phyloP scores from a whole-genome alignment of 73 alveolate species.

The Paramecium biaurelia region DNA sequence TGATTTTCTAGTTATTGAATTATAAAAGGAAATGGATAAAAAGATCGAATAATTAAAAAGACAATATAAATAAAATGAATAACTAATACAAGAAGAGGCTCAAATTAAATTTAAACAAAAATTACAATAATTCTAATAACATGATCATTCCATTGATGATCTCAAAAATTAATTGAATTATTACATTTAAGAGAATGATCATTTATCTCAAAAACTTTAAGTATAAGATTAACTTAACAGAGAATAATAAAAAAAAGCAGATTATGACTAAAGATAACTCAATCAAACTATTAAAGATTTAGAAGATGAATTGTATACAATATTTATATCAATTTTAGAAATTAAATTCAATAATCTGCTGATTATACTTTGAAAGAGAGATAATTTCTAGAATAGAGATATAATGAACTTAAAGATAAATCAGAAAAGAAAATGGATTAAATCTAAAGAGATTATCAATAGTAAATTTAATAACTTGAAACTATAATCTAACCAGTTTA shows the following conservation, averaged over 20 bases:
- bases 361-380: conserved; percentile 45
- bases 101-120: conserved; percentile 13
- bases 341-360: conserved; percentile 21
- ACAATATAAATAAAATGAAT: neutral
- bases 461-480: neutral
- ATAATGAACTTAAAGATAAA: neutral
- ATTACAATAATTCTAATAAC: neutral
- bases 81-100: conserved; percentile 17
- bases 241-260: neutral
- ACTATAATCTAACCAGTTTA: neutral
- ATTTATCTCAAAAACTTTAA: neutral
- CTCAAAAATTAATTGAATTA: neutral
- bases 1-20: neutral
- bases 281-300: neutral
- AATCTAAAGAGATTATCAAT: neutral
- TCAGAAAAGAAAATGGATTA: conserved; percentile 24
- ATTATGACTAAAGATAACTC: neutral
- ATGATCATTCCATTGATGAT: neutral
- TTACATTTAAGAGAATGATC: conserved; percentile 15
- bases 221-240: neutral
- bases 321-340: neutral
- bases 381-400: neutral
- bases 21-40: conserved; percentile 9
- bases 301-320: conserved; percentile 13
- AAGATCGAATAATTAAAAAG: neutral